A percentile compares a stretch with the other conserved stretches of the same genome.
phyloP scores from a whole-genome alignment of 108 stramenopile genomes.

The Skeletonema marinoi region DNA sequence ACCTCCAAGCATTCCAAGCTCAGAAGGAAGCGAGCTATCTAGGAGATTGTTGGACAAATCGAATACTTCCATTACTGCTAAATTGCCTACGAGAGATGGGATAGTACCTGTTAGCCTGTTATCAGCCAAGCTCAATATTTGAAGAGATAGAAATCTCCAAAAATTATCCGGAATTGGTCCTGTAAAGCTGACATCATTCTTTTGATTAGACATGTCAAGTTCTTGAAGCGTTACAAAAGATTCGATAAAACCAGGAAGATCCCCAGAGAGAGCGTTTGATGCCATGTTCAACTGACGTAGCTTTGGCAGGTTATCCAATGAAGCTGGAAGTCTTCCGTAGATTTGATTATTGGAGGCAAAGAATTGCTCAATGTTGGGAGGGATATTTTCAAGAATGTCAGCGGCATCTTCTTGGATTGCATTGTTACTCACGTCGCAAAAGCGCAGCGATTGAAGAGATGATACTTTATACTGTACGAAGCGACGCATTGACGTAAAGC shows the following conservation, averaged over 20 bases:
- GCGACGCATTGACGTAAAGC: conserved; percentile 37
- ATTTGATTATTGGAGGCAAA: conserved; percentile 10
- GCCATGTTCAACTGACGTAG: neutral
- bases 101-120: neutral
- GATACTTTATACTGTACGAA: conserved; percentile 54
- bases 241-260: conserved; percentile 16
- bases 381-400: conserved; percentile 14
- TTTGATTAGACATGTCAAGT: conserved; percentile 12
- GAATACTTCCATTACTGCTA: neutral
- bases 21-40: neutral
- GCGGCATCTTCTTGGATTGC: conserved; percentile 34
- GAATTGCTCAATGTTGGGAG: conserved; percentile 15
- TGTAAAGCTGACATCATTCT: conserved; percentile 3
- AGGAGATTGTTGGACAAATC: neutral
- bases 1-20: neutral
- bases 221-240: neutral
- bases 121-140: neutral
- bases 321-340: conserved; percentile 5
- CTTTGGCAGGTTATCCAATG: neutral
- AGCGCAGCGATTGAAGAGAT: neutral
- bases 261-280: conserved; percentile 6
- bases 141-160: neutral
- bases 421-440: neutral
- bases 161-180: conserved; percentile 6
- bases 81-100: neutral